Base-by-base conservation (phyloP, 164 flowering plant species). In the Liquidambar formosana region DNA sequence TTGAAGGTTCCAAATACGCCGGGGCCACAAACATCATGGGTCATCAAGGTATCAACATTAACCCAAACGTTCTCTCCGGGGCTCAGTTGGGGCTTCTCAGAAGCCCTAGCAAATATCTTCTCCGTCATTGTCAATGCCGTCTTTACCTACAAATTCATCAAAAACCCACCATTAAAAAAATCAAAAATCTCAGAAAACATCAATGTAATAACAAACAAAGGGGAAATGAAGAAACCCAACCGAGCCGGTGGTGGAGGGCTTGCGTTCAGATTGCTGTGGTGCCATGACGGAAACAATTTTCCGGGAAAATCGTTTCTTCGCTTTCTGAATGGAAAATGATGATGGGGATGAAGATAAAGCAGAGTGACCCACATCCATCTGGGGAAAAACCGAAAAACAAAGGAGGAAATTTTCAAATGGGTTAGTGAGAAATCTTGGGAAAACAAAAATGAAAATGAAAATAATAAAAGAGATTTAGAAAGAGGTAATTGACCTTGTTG, bases 11-110 rank as follows among this genome's bases (percentile, higher is more conserved):
- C 97, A 61, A 92, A 64, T 10, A 97, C 76, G 61, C 97, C 97
- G 19, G 99, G 98, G 23, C 99, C 99, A 74, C 95, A 90, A 64
- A 96, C 94, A 85, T 96, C 99, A 77, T 96, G 99, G 16, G 99
- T 96, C 99, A 96, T 96, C 88, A 96, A 82, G 53, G 86, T 65
- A 83, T 96, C 97, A 69, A 96, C 88, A 69, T 96, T 84, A 16
- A 92, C 98, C 99, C 99, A 96, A 11, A 89, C 89, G 80, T 96
- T 96, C 66, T 96, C 99, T 57, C 98, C 99, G 0, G 98, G 97
- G 28, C 68, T 81, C 83, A 96, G 72, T 23, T 84, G 84, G 15
- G 90, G 33, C 77, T 81, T 90, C 84, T 93, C 92, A 16, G 96
- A 88, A 28, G 96, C 97, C 76, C 86, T 84, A 0, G 97, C 96